Conservation (phyloP, 495 filamentous ascomycete species). For the Aspergillus baeticus region DNA sequence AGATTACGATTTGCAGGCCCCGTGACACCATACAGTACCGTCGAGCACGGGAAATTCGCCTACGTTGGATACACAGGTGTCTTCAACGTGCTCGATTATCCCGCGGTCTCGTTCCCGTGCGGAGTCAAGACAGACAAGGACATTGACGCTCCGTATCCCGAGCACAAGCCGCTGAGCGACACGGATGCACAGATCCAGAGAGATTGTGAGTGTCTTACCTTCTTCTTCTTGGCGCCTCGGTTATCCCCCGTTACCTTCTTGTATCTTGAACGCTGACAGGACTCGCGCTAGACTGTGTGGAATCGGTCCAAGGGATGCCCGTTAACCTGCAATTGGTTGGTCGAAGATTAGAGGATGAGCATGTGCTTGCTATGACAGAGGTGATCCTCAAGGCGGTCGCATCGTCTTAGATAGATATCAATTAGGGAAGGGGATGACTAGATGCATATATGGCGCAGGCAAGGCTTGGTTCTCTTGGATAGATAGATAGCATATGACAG, state of each 20-base stretch:
- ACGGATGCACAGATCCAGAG: background rate
- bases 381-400: constrained; percentile 6
- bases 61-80: constrained; percentile 12
- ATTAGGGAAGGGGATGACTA: background rate
- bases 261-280: too few species aligned
- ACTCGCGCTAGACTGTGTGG: constrained; percentile 10
- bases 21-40: constrained; percentile 3
- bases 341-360: constrained; percentile 7
- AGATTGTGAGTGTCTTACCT: background rate
- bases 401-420: background rate
- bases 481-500: too few species aligned
- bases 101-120: constrained; percentile 11
- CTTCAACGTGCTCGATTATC: constrained; percentile 12
- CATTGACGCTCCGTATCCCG: background rate
- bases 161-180: constrained; percentile 2
- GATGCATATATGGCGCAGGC: too few species aligned
- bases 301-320: constrained; percentile 7
- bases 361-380: constrained; percentile 2
- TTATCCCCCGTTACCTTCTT: too few species aligned
- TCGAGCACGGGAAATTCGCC: constrained; percentile 11
- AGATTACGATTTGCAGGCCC: too few species aligned
- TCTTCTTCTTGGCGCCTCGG: too few species aligned
- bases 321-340: constrained; percentile 11
- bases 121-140: constrained; percentile 5
- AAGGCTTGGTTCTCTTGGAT: too few species aligned